Percentiles rank a stretch among this genome's conserved stretches.
These are phyloP conservation scores for Arthroderma uncinatum DNA, from an alignment of 2,329 filamentous ascomycete genomes.

Conservation along the genomic window DNA sequence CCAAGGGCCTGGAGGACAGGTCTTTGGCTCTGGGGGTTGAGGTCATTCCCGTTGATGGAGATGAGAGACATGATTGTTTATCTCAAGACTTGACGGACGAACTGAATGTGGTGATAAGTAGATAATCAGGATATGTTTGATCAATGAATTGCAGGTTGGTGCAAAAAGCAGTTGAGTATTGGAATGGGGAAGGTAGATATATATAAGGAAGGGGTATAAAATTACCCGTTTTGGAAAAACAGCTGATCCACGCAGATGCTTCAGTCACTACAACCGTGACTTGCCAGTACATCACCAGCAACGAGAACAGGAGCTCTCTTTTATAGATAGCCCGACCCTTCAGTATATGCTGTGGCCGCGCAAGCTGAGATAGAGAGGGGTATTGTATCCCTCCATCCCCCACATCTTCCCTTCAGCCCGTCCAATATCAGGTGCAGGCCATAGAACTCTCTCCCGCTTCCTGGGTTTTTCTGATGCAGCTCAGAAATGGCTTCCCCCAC, in stretches of 20 bases:
- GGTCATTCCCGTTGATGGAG: constrained; percentile 12
- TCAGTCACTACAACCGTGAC: not conserved
- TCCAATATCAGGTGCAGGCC: not conserved
- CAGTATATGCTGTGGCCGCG: not conserved
- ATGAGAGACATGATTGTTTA: constrained; percentile 10
- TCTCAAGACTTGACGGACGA: not conserved
- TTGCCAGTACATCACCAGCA: not conserved
- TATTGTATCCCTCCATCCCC: not conserved
- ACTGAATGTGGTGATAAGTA: not conserved
- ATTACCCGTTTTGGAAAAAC: not conserved
- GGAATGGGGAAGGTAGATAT: not conserved
- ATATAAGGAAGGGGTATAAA: not conserved
- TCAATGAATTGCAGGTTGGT: not conserved
- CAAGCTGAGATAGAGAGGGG: too few species aligned
- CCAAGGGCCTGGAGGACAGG: constrained; percentile 9
- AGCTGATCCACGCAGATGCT: not conserved
- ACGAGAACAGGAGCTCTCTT: not conserved
- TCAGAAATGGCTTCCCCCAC: not conserved
- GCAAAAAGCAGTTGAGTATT: not conserved
- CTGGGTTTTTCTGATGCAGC: not conserved
- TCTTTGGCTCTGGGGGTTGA: constrained; percentile 9
- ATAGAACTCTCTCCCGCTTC: not conserved
- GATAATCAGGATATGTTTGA: not conserved
- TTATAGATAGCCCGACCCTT: not conserved
- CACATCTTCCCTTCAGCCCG: not conserved